phyloP scores from a whole-genome alignment of 2,329 filamentous ascomycete genomes.

The Thielaviopsis punctulata region DNA sequence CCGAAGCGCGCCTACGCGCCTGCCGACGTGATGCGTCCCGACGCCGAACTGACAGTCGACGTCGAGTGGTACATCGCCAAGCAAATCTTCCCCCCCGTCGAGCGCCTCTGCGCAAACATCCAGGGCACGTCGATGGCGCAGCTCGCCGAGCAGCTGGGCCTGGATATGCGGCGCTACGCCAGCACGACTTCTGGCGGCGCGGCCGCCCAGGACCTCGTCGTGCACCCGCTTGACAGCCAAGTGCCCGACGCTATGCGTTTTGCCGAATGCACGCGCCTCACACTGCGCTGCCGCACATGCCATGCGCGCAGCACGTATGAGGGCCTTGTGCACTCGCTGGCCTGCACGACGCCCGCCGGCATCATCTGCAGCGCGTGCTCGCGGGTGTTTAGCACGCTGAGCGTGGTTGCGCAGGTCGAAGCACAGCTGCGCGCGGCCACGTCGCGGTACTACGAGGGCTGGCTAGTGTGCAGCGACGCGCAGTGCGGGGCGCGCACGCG shows the following conservation, averaged over 20 bases:
- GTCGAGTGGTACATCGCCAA: constrained; percentile 98
- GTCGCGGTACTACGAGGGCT: constrained; percentile 77
- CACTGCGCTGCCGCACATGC: constrained; percentile 68
- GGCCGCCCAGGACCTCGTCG: constrained; percentile 42
- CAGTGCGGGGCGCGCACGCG: constrained; percentile 75
- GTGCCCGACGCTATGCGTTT: constrained; percentile 86
- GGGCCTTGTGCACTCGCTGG: constrained; percentile 44
- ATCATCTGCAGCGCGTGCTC: constrained; percentile 57
- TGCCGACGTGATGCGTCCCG: constrained; percentile 65
- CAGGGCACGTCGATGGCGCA: constrained; percentile 78
- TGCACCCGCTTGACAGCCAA: constrained; percentile 85
- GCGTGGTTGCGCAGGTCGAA: constrained; percentile 74
- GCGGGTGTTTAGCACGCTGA: constrained; percentile 48
- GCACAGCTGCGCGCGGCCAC: constrained; percentile 63
- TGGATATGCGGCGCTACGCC: constrained; percentile 76
- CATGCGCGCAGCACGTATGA: constrained; percentile 56
- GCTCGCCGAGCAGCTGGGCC: constrained; percentile 80
- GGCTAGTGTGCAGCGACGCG: constrained; percentile 78
- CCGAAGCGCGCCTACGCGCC: constrained; percentile 82
- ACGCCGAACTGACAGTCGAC: constrained; percentile 63
- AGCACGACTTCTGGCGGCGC: constrained; percentile 19
- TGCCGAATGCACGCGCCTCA: constrained; percentile 58
- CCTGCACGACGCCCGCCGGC: constrained; percentile 54
- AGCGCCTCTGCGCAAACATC: constrained; percentile 93
- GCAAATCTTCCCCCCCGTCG: constrained; percentile 94